Evolutionary conservation across 2,329 filamentous ascomycete genomes (phyloP).

Genomic region (Ceratocystiopsis sp.): DNA sequence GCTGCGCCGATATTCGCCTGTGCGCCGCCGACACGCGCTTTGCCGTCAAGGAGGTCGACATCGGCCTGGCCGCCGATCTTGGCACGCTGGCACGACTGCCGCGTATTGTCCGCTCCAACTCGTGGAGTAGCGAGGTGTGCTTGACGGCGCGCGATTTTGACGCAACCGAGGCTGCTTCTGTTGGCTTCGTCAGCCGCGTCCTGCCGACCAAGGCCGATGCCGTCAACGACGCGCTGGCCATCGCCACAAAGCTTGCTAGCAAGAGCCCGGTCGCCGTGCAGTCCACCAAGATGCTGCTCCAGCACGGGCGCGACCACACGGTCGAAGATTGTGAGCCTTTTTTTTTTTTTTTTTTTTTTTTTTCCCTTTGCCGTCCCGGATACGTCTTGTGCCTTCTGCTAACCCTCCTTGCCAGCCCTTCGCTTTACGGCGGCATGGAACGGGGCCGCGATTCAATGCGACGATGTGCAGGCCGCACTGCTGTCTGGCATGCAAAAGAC

Average conservation of each 20-base stretch:
- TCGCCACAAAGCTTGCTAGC: conserved; percentile 48
- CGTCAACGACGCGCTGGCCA: conserved; percentile 41
- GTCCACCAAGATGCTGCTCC: conserved; percentile 74
- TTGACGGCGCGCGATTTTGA: conserved; percentile 54
- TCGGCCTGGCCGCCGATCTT: conserved; percentile 64
- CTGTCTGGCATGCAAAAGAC: conserved; percentile 61
- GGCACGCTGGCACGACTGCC: conserved; percentile 59
- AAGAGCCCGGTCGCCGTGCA: conserved; percentile 84
- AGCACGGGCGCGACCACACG: conserved; percentile 62
- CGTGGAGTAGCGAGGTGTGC: conserved; percentile 68
- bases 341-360: conserved; percentile 1
- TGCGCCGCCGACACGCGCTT: conserved; percentile 42
- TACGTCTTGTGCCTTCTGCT: not conserved
- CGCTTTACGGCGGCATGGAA: conserved; percentile 85
- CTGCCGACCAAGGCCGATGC: conserved; percentile 45
- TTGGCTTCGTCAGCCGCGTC: conserved; percentile 54
- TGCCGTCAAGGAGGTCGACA: conserved; percentile 67
- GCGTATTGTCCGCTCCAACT: conserved; percentile 51
- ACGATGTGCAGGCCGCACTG: conserved; percentile 59
- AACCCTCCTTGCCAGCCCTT: conserved; percentile 32
- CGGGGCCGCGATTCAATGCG: conserved; percentile 60
- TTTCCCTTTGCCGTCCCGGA: not conserved
- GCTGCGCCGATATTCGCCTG: conserved; percentile 54
- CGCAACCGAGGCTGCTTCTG: conserved; percentile 49
- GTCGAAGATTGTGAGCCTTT: conserved; percentile 51